These are phyloP conservation scores for Heterobasidion irregulare DNA, from an alignment of 1,284 basidiomycete genomes.

Conservation along the genomic window DNA sequence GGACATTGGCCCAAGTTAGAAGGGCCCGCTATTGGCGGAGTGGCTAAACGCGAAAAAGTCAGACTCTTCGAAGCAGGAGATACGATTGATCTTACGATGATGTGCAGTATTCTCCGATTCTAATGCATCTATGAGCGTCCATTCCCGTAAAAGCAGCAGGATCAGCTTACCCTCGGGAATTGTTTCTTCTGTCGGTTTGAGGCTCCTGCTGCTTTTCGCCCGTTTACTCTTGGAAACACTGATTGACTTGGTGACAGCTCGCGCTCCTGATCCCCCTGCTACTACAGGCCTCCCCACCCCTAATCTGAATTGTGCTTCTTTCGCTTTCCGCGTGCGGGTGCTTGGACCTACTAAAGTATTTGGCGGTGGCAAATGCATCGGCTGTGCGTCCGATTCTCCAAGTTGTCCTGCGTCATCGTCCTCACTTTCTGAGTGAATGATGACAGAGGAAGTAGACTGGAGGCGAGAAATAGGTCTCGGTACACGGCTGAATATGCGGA, in stretches of 20 bases:
- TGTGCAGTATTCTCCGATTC: neutral
- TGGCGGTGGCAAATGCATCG: conserved; percentile 4
- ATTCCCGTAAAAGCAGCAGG: neutral
- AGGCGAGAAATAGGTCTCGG: conserved; percentile 24
- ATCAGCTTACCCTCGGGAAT: conserved; percentile 39
- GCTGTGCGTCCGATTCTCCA: conserved; percentile 7
- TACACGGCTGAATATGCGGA: conserved; percentile 24
- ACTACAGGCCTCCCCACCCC: conserved; percentile 64
- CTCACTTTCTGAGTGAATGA: conserved; percentile 38
- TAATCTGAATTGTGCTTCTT: conserved; percentile 57
- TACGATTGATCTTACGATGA: conserved; percentile 4
- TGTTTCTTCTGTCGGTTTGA: conserved; percentile 43
- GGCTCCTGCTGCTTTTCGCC: conserved; percentile 38
- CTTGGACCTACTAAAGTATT: conserved; percentile 21
- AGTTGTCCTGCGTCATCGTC: conserved; percentile 31
- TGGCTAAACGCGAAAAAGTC: neutral
- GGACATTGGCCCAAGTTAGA: neutral
- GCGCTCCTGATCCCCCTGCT: conserved; percentile 55
- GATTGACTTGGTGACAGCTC: conserved; percentile 50
- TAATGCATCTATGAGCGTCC: neutral
- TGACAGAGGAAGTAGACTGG: conserved; percentile 33
- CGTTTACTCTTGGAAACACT: conserved; percentile 41
- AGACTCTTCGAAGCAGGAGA: neutral
- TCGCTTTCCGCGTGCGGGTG: conserved; percentile 54
- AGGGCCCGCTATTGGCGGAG: neutral